Evolutionary conservation across 768 basidiomycete genomes (phyloP).

Genomic region (Termitomyces sp.): DNA sequence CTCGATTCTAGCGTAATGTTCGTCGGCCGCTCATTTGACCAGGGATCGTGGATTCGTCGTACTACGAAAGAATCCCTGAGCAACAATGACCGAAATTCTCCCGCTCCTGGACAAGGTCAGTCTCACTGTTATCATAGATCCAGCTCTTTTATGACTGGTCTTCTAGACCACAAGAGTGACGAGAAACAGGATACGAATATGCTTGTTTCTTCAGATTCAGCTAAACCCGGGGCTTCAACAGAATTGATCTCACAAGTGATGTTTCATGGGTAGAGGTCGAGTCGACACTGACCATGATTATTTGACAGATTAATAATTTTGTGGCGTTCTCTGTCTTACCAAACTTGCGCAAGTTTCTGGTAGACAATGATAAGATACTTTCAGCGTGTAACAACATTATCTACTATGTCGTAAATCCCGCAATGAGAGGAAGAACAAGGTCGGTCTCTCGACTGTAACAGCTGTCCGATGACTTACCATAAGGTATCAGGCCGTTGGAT

Average conservation of each 20-base stretch:
- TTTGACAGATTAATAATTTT: conserved; percentile 59
- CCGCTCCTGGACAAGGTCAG: conserved; percentile 38
- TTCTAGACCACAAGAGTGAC: conserved; percentile 39
- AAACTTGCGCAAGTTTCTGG: conserved; percentile 68
- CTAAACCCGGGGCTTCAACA: conserved; percentile 25
- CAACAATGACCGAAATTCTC: conserved; percentile 70
- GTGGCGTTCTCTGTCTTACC: conserved; percentile 67
- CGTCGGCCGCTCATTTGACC: conserved; percentile 68
- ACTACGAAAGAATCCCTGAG: conserved; percentile 53
- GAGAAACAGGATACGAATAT: conserved; percentile 53
- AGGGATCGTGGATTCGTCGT: conserved; percentile 75
- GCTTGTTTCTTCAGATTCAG: conserved; percentile 29
- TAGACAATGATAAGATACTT: conserved; percentile 79
- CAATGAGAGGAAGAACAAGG: conserved; percentile 74
- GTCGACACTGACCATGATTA: conserved; percentile 2
- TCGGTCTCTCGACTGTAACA: conserved; percentile 22
- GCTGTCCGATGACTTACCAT: conserved; percentile 7
- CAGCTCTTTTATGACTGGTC: neutral
- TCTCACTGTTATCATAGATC: neutral
- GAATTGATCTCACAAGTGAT: conserved; percentile 46
- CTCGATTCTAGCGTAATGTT: conserved; percentile 74
- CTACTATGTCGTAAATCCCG: conserved; percentile 78
- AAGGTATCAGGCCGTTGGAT: conserved; percentile 60
- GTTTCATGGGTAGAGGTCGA: neutral
- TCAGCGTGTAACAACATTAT: conserved; percentile 79